phyloP scores from a whole-genome alignment of 257 asterid species.

The Capsicum baccatum region DNA sequence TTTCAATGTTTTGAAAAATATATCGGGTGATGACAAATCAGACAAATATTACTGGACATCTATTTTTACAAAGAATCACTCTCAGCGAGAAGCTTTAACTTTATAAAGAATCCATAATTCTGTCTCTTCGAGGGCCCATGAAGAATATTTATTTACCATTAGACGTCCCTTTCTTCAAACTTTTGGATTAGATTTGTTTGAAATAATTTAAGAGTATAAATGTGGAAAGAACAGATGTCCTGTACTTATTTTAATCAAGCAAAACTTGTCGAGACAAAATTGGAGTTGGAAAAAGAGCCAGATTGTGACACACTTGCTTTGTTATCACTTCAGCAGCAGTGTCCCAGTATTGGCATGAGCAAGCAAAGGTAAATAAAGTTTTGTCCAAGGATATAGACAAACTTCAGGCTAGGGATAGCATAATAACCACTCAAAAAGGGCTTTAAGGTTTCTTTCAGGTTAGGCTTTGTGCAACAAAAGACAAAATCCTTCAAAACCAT shows the following conservation, averaged over 20 bases:
- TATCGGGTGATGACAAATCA: no score
- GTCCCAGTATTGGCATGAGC: not conserved
- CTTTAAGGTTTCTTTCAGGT: not conserved
- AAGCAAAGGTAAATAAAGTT: conserved; percentile 1
- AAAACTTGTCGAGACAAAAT: not conserved
- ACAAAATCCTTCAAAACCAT: not conserved
- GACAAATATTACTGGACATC: no score
- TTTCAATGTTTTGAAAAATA: no score
- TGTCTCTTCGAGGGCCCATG: not conserved
- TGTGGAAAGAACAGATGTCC: not conserved
- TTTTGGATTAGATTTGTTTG: not conserved
- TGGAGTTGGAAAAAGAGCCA: not conserved
- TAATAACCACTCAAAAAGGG: not conserved
- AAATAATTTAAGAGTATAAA: not conserved
- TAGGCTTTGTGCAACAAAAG: conserved; percentile 19
- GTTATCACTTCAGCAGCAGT: conserved; percentile 18
- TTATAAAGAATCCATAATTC: not conserved
- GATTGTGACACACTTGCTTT: not conserved
- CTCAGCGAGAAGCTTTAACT: not conserved
- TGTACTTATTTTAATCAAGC: not conserved
- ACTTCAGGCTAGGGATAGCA: conserved; percentile 20
- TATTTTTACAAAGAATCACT: no score
- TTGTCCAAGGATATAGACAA: conserved; percentile 17
- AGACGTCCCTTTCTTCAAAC: not conserved
- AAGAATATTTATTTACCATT: not conserved